Base-by-base conservation (phyloP, 169 alveolate genomes). In the Cryptosporidium tyzzeri region DNA sequence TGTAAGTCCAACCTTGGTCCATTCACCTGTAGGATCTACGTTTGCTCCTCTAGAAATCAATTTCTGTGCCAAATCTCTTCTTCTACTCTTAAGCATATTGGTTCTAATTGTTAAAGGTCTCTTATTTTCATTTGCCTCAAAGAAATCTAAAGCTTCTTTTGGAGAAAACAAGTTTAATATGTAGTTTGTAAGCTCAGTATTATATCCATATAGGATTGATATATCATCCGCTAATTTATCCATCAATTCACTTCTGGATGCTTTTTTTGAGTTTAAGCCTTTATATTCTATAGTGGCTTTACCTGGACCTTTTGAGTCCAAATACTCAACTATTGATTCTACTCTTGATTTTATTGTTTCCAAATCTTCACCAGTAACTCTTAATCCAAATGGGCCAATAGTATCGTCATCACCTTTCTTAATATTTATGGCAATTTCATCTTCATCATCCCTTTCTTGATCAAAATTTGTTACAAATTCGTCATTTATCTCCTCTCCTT, bases 1-100 rank as follows among this genome's bases (percentile, higher is more conserved):
- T 68, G 95, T 97, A 14, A 98, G 92, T 18, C 99, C 99, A 48
- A 97, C 99, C 92, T 96, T 98, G 62, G 95, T 95, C 99, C 98
- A 97, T 86, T 95, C 97, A 31, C 97, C 99, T 10, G 95, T 93
- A 35, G 98, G 98, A 85, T 96, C 99, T 55, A 96, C 95, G 92
- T 95, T 97, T 23, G 96, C 98, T 50, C 99, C 99, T 92, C 96
- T 95, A 87, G 97, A 94, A 55, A 97, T 97, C 61, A 96, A 91
- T 69, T 94, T 95, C 75, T 95, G 96, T 16, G 98, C 99, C 55
- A 97, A 86, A 86, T 97, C 99, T 92, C 95, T 96, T 84, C 98
- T 92, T 91, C 96, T 96, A 21, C 98, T 97, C 93, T 95, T 97
- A 61, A 96, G 86, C 9, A 98, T 96, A 92, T 97, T 98, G 29